Percentiles rank a stretch among this genome's conserved stretches.
These are phyloP conservation scores for Aspergillus bombycis DNA, from an alignment of 2,329 filamentous ascomycete genomes.

Conservation along the genomic window DNA sequence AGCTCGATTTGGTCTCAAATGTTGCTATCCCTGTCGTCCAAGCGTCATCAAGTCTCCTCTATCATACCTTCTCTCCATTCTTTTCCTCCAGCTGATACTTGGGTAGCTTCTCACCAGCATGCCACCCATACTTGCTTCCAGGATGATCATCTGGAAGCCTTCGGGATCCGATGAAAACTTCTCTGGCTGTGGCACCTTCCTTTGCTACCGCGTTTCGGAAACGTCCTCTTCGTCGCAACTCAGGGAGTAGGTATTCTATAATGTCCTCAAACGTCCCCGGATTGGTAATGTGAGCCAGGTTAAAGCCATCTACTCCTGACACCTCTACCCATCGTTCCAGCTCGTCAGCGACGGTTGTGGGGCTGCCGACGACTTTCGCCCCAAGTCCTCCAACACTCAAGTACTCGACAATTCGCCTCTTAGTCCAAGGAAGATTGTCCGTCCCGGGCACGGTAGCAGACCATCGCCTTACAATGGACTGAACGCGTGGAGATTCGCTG, in stretches of 20 bases:
- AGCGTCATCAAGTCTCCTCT: background rate
- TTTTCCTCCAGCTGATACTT: background rate
- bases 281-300: slow-evolving; percentile 24
- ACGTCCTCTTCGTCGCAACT: slow-evolving; percentile 27
- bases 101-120: background rate
- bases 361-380: slow-evolving; percentile 3
- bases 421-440: slow-evolving; percentile 29
- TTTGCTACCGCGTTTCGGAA: slow-evolving; percentile 12
- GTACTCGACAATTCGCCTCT: slow-evolving; percentile 27
- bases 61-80: background rate
- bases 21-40: background rate
- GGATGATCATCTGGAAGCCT: slow-evolving; percentile 8
- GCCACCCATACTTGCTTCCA: slow-evolving; percentile 4
- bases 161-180: slow-evolving; percentile 3
- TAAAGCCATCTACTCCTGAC: slow-evolving; percentile 29
- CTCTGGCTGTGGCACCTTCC: slow-evolving; percentile 1
- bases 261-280: slow-evolving; percentile 31
- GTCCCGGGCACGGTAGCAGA: background rate
- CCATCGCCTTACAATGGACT: background rate
- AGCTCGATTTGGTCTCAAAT: background rate
- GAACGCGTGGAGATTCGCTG: slow-evolving; percentile 26
- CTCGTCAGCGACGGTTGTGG: slow-evolving; percentile 26
- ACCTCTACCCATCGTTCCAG: slow-evolving; percentile 28
- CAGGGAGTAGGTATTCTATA: slow-evolving; percentile 23
- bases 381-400: slow-evolving; percentile 19